These are phyloP conservation scores for Rhizopogon vulgaris DNA, from an alignment of 768 basidiomycete species.

Conservation along the genomic window DNA sequence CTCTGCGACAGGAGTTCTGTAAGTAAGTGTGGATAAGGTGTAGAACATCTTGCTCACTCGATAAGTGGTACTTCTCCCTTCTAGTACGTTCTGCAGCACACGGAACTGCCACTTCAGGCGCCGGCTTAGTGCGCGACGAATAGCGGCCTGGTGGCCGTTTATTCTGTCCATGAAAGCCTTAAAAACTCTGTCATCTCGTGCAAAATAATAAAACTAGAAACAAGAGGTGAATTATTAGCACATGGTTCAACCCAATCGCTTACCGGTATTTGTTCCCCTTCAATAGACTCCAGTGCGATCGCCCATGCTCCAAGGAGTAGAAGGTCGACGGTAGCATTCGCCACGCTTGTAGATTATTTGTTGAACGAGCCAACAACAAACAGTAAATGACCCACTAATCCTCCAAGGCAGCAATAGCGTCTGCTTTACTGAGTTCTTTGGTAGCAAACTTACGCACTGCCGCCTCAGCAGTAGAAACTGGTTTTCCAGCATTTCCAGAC, in stretches of 20 bases:
- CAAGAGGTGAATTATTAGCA: neutral
- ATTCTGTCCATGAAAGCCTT: conserved; percentile 50
- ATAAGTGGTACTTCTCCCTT: conserved; percentile 60
- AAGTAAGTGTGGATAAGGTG: neutral
- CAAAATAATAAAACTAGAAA: conserved; percentile 76
- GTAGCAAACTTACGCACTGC: conserved; percentile 87
- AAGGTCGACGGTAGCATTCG: conserved; percentile 85
- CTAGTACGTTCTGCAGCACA: conserved; percentile 55
- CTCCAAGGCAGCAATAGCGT: conserved; percentile 74
- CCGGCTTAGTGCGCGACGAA: conserved; percentile 43
- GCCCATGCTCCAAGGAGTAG: conserved; percentile 81
- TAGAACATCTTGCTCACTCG: conserved; percentile 38
- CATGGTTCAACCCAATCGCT: conserved; percentile 13
- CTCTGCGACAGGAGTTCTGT: conserved; percentile 31
- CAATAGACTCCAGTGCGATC: conserved; percentile 49
- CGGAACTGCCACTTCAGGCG: conserved; percentile 69
- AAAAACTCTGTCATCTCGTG: conserved; percentile 85
- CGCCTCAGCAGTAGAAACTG: conserved; percentile 67
- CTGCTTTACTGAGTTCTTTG: conserved; percentile 73
- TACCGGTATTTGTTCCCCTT: conserved; percentile 70
- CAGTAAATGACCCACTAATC: conserved; percentile 64
- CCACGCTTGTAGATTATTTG: conserved; percentile 45
- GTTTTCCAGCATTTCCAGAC: conserved; percentile 59
- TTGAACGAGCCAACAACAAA: neutral
- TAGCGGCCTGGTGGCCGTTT: conserved; percentile 34